These are phyloP conservation scores for Eremothecium sinecaudum DNA, from an alignment of 1,139 yeast genomes.

Conservation along the genomic window DNA sequence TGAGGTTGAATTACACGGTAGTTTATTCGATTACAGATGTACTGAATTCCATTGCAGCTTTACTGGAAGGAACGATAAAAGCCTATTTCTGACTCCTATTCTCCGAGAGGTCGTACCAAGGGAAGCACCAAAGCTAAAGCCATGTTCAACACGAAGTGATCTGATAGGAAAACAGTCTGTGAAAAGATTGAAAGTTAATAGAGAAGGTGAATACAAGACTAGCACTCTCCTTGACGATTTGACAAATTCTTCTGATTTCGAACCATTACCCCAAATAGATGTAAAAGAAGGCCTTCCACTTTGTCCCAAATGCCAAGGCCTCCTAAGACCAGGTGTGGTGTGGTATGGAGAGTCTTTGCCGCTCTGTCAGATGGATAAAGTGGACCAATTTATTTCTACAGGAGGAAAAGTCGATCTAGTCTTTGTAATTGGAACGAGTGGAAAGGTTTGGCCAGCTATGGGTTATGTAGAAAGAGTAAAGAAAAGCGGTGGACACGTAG, in stretches of 20 bases:
- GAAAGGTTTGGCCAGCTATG: constrained; percentile 84
- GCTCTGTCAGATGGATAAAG: constrained; percentile 47
- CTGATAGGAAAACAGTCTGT: not conserved
- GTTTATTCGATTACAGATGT: constrained; percentile 61
- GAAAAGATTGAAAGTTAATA: not conserved
- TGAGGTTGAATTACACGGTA: constrained; percentile 69
- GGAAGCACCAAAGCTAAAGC: not conserved
- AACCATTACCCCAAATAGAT: constrained; percentile 40
- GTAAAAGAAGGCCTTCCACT: constrained; percentile 49
- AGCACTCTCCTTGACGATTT: not conserved
- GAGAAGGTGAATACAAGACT: not conserved
- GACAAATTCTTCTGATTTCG: constrained; percentile 40
- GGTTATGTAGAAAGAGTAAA: constrained; percentile 74
- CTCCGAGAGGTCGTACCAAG: not conserved
- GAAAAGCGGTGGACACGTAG: constrained; percentile 70
- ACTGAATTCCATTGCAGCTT: constrained; percentile 67
- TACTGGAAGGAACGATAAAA: constrained; percentile 42
- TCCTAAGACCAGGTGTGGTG: constrained; percentile 79
- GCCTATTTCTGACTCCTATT: constrained; percentile 19
- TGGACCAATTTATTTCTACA: constrained; percentile 61
- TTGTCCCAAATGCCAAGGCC: constrained; percentile 62
- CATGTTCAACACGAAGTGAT: not conserved
- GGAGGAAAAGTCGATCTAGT: constrained; percentile 53
- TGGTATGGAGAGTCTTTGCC: constrained; percentile 90
- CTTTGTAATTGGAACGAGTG: constrained; percentile 77